These are phyloP conservation scores for Dictyophora rubrovolvata DNA, from an alignment of 768 basidiomycete genomes.

Conservation along the genomic window DNA sequence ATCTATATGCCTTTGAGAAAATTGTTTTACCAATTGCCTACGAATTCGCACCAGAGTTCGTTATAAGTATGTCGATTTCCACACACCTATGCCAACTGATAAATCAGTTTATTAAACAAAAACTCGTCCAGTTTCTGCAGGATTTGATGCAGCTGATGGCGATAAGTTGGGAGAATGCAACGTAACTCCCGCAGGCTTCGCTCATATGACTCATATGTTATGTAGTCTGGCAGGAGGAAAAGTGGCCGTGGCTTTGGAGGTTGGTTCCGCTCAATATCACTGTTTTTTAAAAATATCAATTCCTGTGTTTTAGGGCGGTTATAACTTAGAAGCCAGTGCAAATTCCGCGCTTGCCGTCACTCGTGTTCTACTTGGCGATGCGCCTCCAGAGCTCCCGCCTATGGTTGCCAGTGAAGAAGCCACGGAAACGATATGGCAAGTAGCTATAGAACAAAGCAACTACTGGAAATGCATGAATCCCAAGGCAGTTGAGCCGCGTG, in stretches of 20 bases:
- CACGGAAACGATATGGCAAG: conserved; percentile 83
- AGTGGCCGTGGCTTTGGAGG: conserved; percentile 90
- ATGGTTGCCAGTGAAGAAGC: conserved; percentile 70
- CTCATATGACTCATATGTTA: conserved; percentile 98
- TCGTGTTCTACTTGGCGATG: conserved; percentile 78
- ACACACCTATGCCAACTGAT: neutral
- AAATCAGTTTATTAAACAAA: neutral
- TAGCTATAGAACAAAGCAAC: conserved; percentile 77
- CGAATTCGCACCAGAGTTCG: conserved; percentile 92
- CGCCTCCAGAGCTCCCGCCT: conserved; percentile 64
- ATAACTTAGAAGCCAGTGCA: conserved; percentile 84
- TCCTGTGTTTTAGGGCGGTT: conserved; percentile 63
- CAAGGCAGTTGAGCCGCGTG: conserved; percentile 70
- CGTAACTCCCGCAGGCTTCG: conserved; percentile 87
- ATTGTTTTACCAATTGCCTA: conserved; percentile 95
- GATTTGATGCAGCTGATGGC: conserved; percentile 92
- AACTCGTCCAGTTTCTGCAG: conserved; percentile 71
- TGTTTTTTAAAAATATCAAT: neutral
- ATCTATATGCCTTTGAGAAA: conserved; percentile 91
- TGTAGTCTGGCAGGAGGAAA: conserved; percentile 79
- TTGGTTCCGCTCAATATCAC: conserved; percentile 19
- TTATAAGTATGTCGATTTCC: conserved; percentile 62
- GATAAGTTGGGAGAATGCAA: conserved; percentile 87
- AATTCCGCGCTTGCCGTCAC: conserved; percentile 81
- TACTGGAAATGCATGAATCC: conserved; percentile 86